Evolutionary conservation across 208 protist genomes (phyloP).

Genomic region (Herpetomonas muscarum): DNA sequence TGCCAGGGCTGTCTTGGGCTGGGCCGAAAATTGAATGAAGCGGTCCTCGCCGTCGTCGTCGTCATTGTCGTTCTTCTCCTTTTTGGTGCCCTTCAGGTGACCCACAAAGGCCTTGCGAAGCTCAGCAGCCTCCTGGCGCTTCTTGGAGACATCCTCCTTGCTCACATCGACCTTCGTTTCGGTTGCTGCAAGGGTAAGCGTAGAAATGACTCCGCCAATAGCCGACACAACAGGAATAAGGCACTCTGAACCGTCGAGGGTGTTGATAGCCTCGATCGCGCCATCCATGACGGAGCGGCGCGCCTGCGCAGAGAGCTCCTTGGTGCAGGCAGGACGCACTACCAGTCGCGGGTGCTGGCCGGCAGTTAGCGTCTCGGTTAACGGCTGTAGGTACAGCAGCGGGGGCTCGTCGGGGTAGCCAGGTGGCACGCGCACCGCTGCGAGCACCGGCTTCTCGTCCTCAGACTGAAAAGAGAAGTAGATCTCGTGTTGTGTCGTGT

Average conservation of each 20-base stretch:
- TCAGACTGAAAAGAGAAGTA: conserved; percentile 63
- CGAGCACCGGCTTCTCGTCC: conserved; percentile 42
- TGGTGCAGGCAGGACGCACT: conserved; percentile 51
- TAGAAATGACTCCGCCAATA: conserved; percentile 55
- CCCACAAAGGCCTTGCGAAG: conserved; percentile 71
- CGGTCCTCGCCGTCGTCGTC: conserved; percentile 50
- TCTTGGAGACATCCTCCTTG: conserved; percentile 19
- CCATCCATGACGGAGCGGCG: conserved; percentile 69
- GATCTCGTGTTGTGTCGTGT: conserved; percentile 50
- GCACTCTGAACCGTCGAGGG: conserved; percentile 52
- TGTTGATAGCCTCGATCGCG: conserved; percentile 67
- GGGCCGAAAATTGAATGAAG: conserved; percentile 49
- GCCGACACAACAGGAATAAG: conserved; percentile 65
- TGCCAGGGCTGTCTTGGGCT: conserved; percentile 54
- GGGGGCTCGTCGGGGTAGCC: conserved; percentile 80
- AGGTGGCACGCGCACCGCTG: conserved; percentile 63
- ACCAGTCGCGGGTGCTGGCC: conserved; percentile 23
- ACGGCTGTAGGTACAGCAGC: conserved; percentile 53
- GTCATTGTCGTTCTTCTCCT: neutral
- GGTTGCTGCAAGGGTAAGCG: conserved; percentile 10
- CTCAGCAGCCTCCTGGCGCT: conserved; percentile 29
- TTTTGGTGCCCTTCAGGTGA: conserved; percentile 36
- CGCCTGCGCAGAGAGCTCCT: conserved; percentile 42
- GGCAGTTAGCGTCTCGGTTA: conserved; percentile 8
- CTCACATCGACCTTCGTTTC: conserved; percentile 7